Evolutionary conservation across 1,284 basidiomycete species (phyloP), one percentile per base, ranked within the genome.

Genomic region (Schizopora paradoxa): DNA sequence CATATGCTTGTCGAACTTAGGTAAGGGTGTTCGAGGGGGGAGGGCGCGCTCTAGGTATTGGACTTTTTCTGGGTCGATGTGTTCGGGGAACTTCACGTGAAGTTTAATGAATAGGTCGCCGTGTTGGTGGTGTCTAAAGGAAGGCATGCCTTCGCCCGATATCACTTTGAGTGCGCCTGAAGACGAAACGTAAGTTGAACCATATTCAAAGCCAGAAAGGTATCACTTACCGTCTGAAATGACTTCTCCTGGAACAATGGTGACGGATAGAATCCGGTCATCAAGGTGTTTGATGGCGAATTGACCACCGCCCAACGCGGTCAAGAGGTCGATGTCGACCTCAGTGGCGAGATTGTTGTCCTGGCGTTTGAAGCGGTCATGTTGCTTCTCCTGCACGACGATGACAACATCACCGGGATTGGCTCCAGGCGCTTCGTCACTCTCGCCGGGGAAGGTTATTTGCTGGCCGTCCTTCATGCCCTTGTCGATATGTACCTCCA

Each of bases 401-500:
- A 99, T 99, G 48, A 98, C 80, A 14, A 99, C 96, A 57, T 99
- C 96, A 56, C 96, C 96, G 1, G 96, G 86, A 48, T 90, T 78
- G 29, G 90, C 83, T 28, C 77, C 85, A 4, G 96, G 95, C 5
- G 91, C 82, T 67, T 99, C 95, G 66, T 99, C 96, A 58, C 90
- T 93, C 73, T 99, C 96, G 49, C 96, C 95, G 49, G 77, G 67
- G 70, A 99, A 99, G 48, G 80, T 83, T 65, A 99, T 93, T 18
- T 92, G 94, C 69, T 98, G 93, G 25, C 96, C 96, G 47, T 87
- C 86, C 72, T 91, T 92, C 96, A 99, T 99, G 47, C 96, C 96
- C 76, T 95, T 97, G 78, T 99, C 96, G 76, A 99, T 91, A 65
- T 97, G 91, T 21, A 99, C 96, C 69, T 99, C 96, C 59, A 99